These are phyloP conservation scores for Saussurea involucrata DNA, from an alignment of 129 eudicot species.

Conservation along the genomic window DNA sequence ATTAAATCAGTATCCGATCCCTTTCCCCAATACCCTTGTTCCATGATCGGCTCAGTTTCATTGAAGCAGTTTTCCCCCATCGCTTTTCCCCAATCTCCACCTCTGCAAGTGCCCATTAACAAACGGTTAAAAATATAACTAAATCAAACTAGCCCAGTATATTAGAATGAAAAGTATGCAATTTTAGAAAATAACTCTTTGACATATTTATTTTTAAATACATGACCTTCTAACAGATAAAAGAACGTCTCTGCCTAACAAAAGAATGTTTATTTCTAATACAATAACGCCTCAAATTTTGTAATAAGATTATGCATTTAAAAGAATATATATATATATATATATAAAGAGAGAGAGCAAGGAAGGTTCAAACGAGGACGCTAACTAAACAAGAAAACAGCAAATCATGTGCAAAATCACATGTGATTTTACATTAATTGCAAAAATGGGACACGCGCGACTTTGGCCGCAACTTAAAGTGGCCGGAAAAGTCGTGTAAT, in stretches of 20 bases:
- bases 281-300: neutral
- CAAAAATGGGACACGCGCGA: too few species aligned
- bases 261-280: too few species aligned
- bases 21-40: constrained; percentile 45
- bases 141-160: neutral
- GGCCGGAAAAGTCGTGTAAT: too few species aligned
- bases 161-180: neutral
- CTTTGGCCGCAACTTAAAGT: too few species aligned
- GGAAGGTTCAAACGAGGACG: too few species aligned
- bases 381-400: too few species aligned
- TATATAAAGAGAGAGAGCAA: too few species aligned
- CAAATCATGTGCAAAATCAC: too few species aligned
- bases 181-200: neutral
- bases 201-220: neutral
- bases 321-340: neutral
- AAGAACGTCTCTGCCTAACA: too few species aligned
- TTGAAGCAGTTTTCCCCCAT: constrained; percentile 46
- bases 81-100: constrained; percentile 56
- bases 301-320: neutral
- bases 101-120: constrained; percentile 31
- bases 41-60: constrained; percentile 49
- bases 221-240: neutral
- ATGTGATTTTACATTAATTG: too few species aligned
- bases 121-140: constrained; percentile 1
- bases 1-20: constrained; percentile 50